These are phyloP conservation scores for Hypoxylon trugodes DNA, from an alignment of 495 filamentous ascomycete species.

Conservation along the genomic window DNA sequence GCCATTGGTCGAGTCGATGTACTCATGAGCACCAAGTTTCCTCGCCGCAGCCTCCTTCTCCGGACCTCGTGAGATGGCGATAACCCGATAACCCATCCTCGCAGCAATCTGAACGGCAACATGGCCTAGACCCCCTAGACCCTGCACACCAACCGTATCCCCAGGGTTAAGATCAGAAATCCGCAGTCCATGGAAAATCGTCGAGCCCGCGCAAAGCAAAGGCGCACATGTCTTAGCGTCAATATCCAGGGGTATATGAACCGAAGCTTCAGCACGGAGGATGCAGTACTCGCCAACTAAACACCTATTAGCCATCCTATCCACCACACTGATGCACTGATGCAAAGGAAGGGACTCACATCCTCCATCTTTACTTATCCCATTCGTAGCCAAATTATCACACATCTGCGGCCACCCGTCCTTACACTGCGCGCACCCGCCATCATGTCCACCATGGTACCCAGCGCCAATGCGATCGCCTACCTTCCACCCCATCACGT, in stretches of 20 bases:
- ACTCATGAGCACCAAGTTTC: constrained; percentile 70
- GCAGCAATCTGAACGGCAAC: constrained; percentile 72
- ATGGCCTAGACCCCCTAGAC: constrained; percentile 71
- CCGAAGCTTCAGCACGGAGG: constrained; percentile 66
- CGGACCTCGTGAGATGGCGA: constrained; percentile 64
- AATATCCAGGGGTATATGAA: constrained; percentile 62
- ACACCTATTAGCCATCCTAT: background rate
- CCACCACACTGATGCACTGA: background rate
- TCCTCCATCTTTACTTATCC: constrained; percentile 59
- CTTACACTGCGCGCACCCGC: constrained; percentile 54
- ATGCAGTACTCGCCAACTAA: constrained; percentile 66
- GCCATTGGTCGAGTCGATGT: constrained; percentile 65
- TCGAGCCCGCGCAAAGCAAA: constrained; percentile 74
- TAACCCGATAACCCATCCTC: constrained; percentile 69
- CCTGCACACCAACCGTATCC: constrained; percentile 67
- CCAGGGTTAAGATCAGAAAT: constrained; percentile 61
- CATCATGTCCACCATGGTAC: constrained; percentile 57
- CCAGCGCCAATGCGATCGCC: constrained; percentile 57
- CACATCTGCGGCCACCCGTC: constrained; percentile 63
- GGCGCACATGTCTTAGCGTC: constrained; percentile 67
- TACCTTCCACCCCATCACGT: constrained; percentile 51
- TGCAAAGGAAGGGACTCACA: constrained; percentile 33
- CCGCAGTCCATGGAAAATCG: constrained; percentile 73
- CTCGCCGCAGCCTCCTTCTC: constrained; percentile 66
- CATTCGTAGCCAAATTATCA: constrained; percentile 58